Conservation (phyloP, 2,329 filamentous ascomycete genomes). For the Phaeophleospora eucalypticola region DNA sequence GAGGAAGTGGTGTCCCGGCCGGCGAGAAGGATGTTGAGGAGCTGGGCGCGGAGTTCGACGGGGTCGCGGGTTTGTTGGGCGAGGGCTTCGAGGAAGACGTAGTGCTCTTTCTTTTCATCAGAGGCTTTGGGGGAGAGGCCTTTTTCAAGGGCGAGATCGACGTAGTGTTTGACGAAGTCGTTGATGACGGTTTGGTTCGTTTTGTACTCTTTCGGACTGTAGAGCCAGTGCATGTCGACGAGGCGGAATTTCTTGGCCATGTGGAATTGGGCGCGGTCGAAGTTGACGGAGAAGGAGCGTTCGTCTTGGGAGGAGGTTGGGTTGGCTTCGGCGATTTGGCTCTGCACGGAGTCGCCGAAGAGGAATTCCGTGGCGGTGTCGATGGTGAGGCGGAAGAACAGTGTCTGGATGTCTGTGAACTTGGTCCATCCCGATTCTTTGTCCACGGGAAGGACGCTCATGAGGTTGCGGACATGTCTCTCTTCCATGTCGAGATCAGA, state of each 20-base stretch:
- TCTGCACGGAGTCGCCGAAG: conserved; percentile 36
- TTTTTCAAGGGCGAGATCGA: conserved; percentile 42
- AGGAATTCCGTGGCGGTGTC: conserved; percentile 50
- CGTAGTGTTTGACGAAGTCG: conserved; percentile 43
- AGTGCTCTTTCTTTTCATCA: conserved; percentile 32
- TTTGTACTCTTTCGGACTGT: conserved; percentile 36
- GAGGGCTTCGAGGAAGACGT: conserved; percentile 46
- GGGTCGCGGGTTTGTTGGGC: conserved; percentile 45
- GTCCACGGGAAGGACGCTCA: conserved; percentile 29
- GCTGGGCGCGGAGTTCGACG: conserved; percentile 40
- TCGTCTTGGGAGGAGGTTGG: conserved; percentile 26
- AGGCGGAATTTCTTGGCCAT: conserved; percentile 36
- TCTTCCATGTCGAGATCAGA: conserved; percentile 36
- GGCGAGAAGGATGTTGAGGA: conserved; percentile 65
- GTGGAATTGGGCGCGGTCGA: conserved; percentile 41
- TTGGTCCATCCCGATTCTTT: conserved; percentile 31
- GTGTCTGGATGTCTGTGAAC: conserved; percentile 30
- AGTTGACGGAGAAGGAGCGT: conserved; percentile 39
- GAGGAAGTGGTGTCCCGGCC: conserved; percentile 55
- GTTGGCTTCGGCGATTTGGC: conserved; percentile 35
- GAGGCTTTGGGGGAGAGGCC: conserved; percentile 16
- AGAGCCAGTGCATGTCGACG: conserved; percentile 35
- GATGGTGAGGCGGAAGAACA: conserved; percentile 49
- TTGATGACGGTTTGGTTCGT: conserved; percentile 41
- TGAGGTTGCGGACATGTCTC: conserved; percentile 33